Conservation (phyloP, 208 protist species). For the Crithidia fasciculata region DNA sequence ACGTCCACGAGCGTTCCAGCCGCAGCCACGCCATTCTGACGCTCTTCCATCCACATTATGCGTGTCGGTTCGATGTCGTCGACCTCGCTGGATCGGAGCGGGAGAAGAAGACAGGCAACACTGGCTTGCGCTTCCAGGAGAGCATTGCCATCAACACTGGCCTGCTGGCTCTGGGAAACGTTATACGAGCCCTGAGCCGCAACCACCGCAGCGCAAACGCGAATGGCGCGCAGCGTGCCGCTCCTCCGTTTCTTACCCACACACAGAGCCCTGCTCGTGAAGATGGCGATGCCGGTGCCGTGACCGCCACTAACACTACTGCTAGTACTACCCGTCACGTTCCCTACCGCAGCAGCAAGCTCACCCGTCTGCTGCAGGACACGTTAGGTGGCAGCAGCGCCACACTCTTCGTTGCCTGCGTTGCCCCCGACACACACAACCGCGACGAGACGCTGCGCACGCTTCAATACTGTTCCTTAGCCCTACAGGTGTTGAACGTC, state of each 20-base stretch:
- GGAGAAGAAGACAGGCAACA: constrained; percentile 84
- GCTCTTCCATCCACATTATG: constrained; percentile 68
- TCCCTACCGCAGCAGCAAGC: constrained; percentile 90
- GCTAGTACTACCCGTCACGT: constrained; percentile 45
- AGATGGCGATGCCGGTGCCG: background rate
- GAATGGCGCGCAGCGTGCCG: background rate
- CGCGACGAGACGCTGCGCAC: constrained; percentile 90
- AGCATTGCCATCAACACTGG: constrained; percentile 93
- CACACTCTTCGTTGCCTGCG: constrained; percentile 89
- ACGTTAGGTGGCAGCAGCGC: constrained; percentile 88
- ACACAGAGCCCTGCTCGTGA: background rate
- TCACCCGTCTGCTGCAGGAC: constrained; percentile 91
- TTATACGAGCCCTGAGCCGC: constrained; percentile 89
- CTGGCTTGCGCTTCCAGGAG: constrained; percentile 89
- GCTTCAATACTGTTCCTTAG: constrained; percentile 92
- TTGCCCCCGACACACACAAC: constrained; percentile 74
- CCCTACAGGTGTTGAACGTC: constrained; percentile 89
- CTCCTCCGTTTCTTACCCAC: background rate
- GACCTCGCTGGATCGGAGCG: constrained; percentile 94
- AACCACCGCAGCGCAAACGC: constrained; percentile 29
- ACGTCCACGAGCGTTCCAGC: constrained; percentile 88
- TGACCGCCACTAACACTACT: no score
- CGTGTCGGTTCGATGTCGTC: constrained; percentile 90
- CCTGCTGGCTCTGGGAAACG: constrained; percentile 92
- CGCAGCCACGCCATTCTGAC: constrained; percentile 94